phyloP scores from a whole-genome alignment of 495 filamentous ascomycete species.

The Astrocystis sublimbata region DNA sequence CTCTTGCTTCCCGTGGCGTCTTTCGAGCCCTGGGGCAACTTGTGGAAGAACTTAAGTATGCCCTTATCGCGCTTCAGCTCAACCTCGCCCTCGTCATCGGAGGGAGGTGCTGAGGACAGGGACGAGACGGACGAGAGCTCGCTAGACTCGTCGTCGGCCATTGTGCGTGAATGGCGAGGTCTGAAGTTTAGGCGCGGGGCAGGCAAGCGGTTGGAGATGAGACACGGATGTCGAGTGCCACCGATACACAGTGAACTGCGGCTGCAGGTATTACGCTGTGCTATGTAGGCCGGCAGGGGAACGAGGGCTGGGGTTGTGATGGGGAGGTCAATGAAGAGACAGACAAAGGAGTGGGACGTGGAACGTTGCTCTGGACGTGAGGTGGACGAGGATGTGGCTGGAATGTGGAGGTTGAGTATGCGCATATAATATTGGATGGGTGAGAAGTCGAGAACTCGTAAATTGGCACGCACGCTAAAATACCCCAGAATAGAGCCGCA shows the following conservation, averaged over 20 bases:
- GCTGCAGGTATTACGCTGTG: too few relatives aligned
- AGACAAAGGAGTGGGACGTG: conserved; percentile 13
- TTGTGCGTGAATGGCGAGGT: conserved; percentile 22
- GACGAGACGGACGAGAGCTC: conserved; percentile 57
- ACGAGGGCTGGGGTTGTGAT: too few relatives aligned
- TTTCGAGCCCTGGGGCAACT: conserved; percentile 41
- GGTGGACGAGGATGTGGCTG: conserved; percentile 21
- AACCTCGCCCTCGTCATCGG: conserved; percentile 52
- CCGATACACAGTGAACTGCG: neutral
- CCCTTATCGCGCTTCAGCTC: conserved; percentile 51
- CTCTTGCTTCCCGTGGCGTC: conserved; percentile 31
- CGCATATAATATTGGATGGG: neutral
- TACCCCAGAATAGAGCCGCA: conserved; percentile 38
- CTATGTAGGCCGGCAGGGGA: too few relatives aligned
- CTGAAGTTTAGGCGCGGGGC: neutral
- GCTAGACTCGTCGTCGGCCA: conserved; percentile 56
- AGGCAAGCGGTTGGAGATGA: neutral
- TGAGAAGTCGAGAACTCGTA: conserved; percentile 20
- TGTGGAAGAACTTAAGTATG: conserved; percentile 61
- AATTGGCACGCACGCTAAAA: conserved; percentile 36
- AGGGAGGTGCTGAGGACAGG: conserved; percentile 54
- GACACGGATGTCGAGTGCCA: neutral
- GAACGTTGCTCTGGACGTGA: too few relatives aligned
- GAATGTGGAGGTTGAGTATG: conserved; percentile 25
- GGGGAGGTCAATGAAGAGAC: conserved; percentile 9